These are phyloP conservation scores for Fusarium guadeloupense DNA, from an alignment of 2,329 filamentous ascomycete genomes.

Conservation along the genomic window DNA sequence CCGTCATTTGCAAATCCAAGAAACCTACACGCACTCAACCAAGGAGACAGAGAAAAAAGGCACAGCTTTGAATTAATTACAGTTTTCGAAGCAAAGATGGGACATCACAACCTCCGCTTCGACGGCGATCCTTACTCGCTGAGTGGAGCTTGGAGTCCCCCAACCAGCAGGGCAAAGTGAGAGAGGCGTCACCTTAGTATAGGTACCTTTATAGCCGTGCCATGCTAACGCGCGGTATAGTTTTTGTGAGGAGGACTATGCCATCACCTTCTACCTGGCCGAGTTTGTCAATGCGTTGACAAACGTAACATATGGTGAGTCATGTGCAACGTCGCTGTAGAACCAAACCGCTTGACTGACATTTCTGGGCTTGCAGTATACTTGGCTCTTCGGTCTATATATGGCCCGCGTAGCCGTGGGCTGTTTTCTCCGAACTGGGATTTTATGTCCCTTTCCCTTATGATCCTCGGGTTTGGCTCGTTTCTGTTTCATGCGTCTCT, in stretches of 20 bases:
- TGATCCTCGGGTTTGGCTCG: constrained; percentile 55
- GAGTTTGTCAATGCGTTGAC: constrained; percentile 57
- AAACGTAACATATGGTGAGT: constrained; percentile 56
- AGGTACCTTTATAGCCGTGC: neutral
- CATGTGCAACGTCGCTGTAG: constrained; percentile 12
- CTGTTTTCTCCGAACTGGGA: constrained; percentile 49
- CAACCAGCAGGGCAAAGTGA: constrained; percentile 53
- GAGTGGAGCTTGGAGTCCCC: constrained; percentile 51
- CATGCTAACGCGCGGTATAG: constrained; percentile 37
- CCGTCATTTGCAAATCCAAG: neutral
- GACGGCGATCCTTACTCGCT: constrained; percentile 48
- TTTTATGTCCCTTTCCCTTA: constrained; percentile 53
- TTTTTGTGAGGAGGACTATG: constrained; percentile 60
- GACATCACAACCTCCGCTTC: constrained; percentile 51
- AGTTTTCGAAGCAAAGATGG: constrained; percentile 9
- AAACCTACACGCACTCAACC: neutral
- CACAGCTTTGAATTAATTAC: neutral
- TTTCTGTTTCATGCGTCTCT: constrained; percentile 57
- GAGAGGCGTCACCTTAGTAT: constrained; percentile 21
- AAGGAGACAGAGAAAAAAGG: neutral
- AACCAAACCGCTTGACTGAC: neutral
- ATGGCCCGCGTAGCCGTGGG: constrained; percentile 44
- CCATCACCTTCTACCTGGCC: constrained; percentile 53
- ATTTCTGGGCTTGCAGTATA: constrained; percentile 49
- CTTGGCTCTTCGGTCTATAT: constrained; percentile 52